Evolutionary conservation across 495 filamentous ascomycete genomes (phyloP), one percentile per base, ranked within the genome.

Genomic region (Hypoxylon subgilvum): DNA sequence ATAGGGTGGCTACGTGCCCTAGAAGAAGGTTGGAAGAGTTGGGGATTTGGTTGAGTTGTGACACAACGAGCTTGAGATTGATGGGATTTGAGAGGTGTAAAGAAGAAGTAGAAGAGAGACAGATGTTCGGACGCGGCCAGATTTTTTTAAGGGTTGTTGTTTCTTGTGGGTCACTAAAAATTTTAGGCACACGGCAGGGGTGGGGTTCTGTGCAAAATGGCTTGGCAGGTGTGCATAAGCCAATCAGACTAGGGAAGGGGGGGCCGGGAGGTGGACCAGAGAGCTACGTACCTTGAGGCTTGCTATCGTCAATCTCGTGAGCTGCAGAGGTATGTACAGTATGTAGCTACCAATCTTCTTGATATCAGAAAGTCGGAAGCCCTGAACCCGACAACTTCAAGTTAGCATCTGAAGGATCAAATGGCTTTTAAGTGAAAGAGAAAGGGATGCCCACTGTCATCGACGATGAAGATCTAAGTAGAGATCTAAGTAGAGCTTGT

Each of bases 1-100:
- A 81, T 81, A 91, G 89, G 89, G 89, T 91, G 88, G 89, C 88
- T 92, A 81, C 72, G 88, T 88, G 89, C 89, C 89, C 88, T 90
- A 92, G 88, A 89, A n/a, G 78, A 78, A 78, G 67, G 61, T 69
- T 78, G 68, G 67, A 50, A 66, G 65, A 68, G 58, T 61, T 63
- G 66, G 57, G 63, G 56, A 63, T 69, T 68, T 65, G 68, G 66
- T 67, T 66, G 61, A 67, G 60, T 69, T 73, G 69, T 68, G 58
- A 67, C 66, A 69, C 65, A 65, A 68, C 65, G 63, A 68, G 63
- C 69, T 76, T 73, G 66, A 66, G 72, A 74, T 72, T 62, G 61
- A 67, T 69, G 65, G 72, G 69, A 71, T 72, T 77, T 74, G 72
- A 71, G 69, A 72, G 64, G 76, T 76, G 75, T 72, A 60, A 76